Evolutionary conservation across 768 basidiomycete species (phyloP), one percentile per base, ranked within the genome.

Genomic region (Leccinum imitatum): DNA sequence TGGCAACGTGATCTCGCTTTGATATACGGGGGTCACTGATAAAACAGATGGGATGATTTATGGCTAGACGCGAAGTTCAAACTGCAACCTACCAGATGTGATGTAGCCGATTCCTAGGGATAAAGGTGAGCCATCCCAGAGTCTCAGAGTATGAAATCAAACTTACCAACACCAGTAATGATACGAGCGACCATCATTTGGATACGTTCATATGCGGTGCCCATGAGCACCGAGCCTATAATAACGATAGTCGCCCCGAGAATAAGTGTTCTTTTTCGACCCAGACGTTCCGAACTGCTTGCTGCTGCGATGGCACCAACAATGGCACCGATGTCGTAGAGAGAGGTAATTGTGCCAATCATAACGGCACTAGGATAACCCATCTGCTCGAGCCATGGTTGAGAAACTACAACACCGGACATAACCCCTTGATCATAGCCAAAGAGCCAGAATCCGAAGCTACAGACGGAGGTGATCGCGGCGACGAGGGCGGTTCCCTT

Each of bases 401-500:
- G 55, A 33, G 63, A 64, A 19, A 64, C 1, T 6, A 64, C 55
- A 13, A 64, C 48, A 10, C 63, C 63, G 7, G 63, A 64, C 63
- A 64, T 64, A n/a, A 64, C 59, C 0, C 63, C 63, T 41, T 64
- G 63, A 54, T 64, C 58, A 44, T 64, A 64, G 9, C 63, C 62
- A 56, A 64, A 64, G 46, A 64, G 63, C 54, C 58, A 59, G 15
- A 64, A 59, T 4, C 62, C 62, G 6, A 64, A 17, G 21, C 63
- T 64, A 50, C 63, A 64, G 7, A 64, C 63, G 11, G 63, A 64
- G 41, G 63, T 63, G 44, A 63, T 63, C 9, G 46, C 57, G 17
- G 62, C 57, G n/a, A 64, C 31, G 51, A 64, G 63, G 17, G 62
- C 17, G 17, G 50, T 60, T 1, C 58, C 61, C 23, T 11, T 56